Percentiles rank a stretch among this genome's conserved stretches.
Evolutionary conservation across 202 grass and related monocot genomes (phyloP).

Genomic region (Zoysia matrella): DNA sequence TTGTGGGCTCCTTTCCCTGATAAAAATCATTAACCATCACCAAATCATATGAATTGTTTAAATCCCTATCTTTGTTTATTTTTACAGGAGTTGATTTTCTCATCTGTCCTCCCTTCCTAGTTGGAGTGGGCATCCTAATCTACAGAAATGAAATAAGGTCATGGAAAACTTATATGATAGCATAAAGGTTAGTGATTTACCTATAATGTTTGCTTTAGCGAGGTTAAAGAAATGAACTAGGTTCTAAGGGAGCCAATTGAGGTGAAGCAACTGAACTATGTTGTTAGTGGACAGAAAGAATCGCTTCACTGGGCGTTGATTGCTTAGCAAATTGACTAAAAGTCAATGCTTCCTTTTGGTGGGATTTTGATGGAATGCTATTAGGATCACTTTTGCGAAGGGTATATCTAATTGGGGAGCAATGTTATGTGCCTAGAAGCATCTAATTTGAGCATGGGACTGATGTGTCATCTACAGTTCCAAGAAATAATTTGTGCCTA

Average conservation of each 20-base stretch:
- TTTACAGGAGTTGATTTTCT: constrained; percentile 37
- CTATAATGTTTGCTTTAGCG: constrained; percentile 30
- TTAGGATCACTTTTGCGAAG: constrained; percentile 9
- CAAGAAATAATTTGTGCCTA: constrained; percentile 36
- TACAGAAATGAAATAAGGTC: constrained; percentile 31
- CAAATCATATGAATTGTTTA: constrained; percentile 31
- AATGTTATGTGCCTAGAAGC: constrained; percentile 44
- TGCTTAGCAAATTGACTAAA: constrained; percentile 36
- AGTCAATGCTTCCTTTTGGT: constrained; percentile 10
- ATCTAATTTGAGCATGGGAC: constrained; percentile 26
- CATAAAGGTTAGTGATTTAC: constrained; percentile 5
- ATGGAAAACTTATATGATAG: not conserved
- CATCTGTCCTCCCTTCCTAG: constrained; percentile 21
- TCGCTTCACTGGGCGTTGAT: constrained; percentile 49
- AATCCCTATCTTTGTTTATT: constrained; percentile 30
- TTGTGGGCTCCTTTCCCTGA: constrained; percentile 37
- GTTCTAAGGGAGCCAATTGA: constrained; percentile 40
- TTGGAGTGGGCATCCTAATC: constrained; percentile 30
- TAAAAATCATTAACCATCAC: not conserved
- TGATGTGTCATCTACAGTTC: constrained; percentile 38
- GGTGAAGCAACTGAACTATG: too few relatives aligned
- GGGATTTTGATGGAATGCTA: constrained; percentile 32
- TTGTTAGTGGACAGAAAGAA: constrained; percentile 51
- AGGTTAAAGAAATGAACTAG: constrained; percentile 51
- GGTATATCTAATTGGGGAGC: constrained; percentile 39